Evolutionary conservation across 768 basidiomycete genomes (phyloP).

Genomic region (Kondoa malvinella): DNA sequence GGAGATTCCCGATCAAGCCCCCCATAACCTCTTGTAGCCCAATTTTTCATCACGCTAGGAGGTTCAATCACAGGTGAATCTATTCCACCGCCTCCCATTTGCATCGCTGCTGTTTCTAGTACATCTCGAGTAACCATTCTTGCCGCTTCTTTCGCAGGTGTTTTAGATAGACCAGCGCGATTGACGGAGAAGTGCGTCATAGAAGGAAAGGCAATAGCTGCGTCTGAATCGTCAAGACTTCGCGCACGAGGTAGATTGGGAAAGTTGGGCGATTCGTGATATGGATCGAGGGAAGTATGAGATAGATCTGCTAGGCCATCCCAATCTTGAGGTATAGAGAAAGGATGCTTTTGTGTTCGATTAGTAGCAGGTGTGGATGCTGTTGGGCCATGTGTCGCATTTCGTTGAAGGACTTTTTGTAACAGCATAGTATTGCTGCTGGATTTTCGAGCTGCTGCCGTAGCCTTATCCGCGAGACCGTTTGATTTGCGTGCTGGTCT

Average conservation of each 20-base stretch:
- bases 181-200: slow-evolving; percentile 41
- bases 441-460: slow-evolving; percentile 2
- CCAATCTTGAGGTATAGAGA: slow-evolving; percentile 44
- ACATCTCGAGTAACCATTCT: slow-evolving; percentile 50
- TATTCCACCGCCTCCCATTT: slow-evolving; percentile 15
- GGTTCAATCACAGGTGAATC: slow-evolving; percentile 22
- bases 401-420: slow-evolving; percentile 21
- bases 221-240: slow-evolving; percentile 26
- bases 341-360: slow-evolving; percentile 47
- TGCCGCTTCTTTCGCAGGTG: slow-evolving; percentile 57
- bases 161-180: slow-evolving; percentile 39
- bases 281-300: slow-evolving; percentile 33
- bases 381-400: slow-evolving; percentile 3
- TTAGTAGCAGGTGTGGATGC: slow-evolving; percentile 38
- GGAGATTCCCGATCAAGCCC: too few relatives aligned
- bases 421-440: slow-evolving; percentile 26
- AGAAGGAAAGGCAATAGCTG: slow-evolving; percentile 42
- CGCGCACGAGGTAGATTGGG: slow-evolving; percentile 28
- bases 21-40: slow-evolving; percentile 36
- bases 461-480: slow-evolving; percentile 9
- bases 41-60: slow-evolving; percentile 33
- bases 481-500: neutral
- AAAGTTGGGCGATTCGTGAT: slow-evolving; percentile 35
- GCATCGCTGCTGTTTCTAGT: slow-evolving; percentile 37
- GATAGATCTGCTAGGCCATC: slow-evolving; percentile 57